phyloP scores from a whole-genome alignment of 768 basidiomycete genomes.

The Kwoniella shandongensis region DNA sequence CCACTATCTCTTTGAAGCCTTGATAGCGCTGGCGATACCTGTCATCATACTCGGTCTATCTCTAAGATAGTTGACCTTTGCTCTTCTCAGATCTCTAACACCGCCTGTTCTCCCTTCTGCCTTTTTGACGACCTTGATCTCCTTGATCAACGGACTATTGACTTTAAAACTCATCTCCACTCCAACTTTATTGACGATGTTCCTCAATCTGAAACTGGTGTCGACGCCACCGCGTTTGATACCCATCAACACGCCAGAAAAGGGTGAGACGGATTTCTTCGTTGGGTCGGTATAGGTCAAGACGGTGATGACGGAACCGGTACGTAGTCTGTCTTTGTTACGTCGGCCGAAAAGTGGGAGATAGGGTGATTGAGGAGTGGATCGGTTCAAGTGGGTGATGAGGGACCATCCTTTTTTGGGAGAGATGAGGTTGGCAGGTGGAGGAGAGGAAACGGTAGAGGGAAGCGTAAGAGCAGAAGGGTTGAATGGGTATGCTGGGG shows the following conservation, averaged over 20 bases:
- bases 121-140: constrained; percentile 68
- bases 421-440: constrained; percentile 27
- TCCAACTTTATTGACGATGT: constrained; percentile 85
- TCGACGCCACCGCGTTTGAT: constrained; percentile 66
- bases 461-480: constrained; percentile 20
- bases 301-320: constrained; percentile 85
- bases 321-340: constrained; percentile 66
- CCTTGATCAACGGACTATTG: constrained; percentile 80
- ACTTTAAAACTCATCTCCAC: constrained; percentile 91
- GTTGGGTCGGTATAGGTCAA: constrained; percentile 66
- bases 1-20: constrained; percentile 27
- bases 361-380: constrained; percentile 71
- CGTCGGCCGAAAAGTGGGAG: constrained; percentile 68
- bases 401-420: constrained; percentile 44
- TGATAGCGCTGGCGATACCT: constrained; percentile 47
- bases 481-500: constrained; percentile 37
- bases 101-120: constrained; percentile 27
- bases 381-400: constrained; percentile 56
- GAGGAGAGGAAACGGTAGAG: constrained; percentile 14
- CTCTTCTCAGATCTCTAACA: constrained; percentile 37
- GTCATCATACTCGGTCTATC: constrained; percentile 47
- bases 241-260: constrained; percentile 84
- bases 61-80: constrained; percentile 50
- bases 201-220: constrained; percentile 84
- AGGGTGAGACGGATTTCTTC: constrained; percentile 62